Base-by-base conservation (phyloP, 1,139 yeast genomes). In the Debaryomycetaceae sp. region DNA sequence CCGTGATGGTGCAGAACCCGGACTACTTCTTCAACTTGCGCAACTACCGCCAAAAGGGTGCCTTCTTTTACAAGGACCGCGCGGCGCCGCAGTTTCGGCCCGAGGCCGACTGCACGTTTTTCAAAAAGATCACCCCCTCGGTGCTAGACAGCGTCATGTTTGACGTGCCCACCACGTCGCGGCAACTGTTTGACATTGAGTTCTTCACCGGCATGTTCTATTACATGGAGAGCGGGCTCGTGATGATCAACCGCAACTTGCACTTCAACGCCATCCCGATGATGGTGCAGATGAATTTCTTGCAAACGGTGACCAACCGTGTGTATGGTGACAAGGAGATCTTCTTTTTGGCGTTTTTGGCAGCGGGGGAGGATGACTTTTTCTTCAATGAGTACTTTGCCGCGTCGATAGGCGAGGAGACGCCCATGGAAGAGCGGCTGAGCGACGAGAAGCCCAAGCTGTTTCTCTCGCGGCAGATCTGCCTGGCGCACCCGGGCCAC, bases 401-500 rank as follows among this genome's bases (percentile, higher is more conserved):
- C 6, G 65, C 61, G 6, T 49, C 65, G 2, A 42, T 58, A 26
- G 65, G 65, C 7, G 40, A 36, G 13, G 39, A 44, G 18, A 57
- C 64, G 10, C 54, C 58, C 4, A 37, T 31, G 11, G 31, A 26
- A 16, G 53, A 56, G 11, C 36, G 57, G 30, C 29, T 45, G 7
- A n/a, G n/a, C n/a, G 45, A 51, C 20, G 58, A 58, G 2, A 35
- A 43, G 8, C 34, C 43, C 2, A 45, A 43, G 30, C 30, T 38
- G 11, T 30, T 26, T 12, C 23, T 17, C n/a, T 42, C 59, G 5
- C 40, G 35, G 33, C 75, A 68, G 40, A 25, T 66, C 5, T 66
- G 73, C 36, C 56, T 69, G 4, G 58, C 66, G 10, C 73, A 66
- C 41, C 73, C 75, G 1, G 73, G 66, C 4, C 73, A 67, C 41